A percentile compares a stretch with the other conserved stretches of the same genome.
Conservation (phyloP, 306 rosid species). For the Sicyos baderoa region DNA sequence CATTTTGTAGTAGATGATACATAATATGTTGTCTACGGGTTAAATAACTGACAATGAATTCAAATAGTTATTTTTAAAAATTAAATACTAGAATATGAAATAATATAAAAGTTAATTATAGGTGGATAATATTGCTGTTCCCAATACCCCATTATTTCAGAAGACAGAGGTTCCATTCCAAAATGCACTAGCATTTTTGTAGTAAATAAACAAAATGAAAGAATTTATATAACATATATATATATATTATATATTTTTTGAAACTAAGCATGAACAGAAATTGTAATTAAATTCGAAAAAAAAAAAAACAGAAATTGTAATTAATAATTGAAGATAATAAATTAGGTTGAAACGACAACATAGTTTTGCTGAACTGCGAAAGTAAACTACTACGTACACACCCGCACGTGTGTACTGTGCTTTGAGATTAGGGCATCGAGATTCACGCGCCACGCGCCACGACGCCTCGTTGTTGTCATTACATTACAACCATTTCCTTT, state of each 20-base stretch:
- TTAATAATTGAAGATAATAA: neutral
- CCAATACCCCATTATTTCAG: neutral
- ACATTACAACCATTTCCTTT: neutral
- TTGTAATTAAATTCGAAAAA: neutral
- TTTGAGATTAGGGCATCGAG: neutral
- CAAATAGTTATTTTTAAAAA: too few species aligned
- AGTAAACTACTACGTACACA: neutral
- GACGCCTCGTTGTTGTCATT: neutral
- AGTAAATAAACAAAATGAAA: neutral
- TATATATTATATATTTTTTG: too few species aligned
- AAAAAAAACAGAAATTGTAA: neutral
- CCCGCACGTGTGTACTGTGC: neutral
- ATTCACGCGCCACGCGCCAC: constrained; percentile 4
- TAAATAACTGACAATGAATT: too few species aligned
- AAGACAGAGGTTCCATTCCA: neutral
- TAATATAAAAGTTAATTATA: too few species aligned
- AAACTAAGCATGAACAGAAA: neutral
- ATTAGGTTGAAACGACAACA: neutral
- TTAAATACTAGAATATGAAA: too few species aligned
- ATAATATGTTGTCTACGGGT: too few species aligned
- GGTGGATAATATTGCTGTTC: neutral
- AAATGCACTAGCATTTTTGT: neutral
- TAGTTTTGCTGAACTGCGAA: neutral
- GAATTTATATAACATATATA: neutral
- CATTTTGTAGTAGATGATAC: too few species aligned